Evolutionary conservation across 78 protist genomes (phyloP), one percentile per base, ranked within the genome.

Genomic region (Guillardia theta): DNA sequence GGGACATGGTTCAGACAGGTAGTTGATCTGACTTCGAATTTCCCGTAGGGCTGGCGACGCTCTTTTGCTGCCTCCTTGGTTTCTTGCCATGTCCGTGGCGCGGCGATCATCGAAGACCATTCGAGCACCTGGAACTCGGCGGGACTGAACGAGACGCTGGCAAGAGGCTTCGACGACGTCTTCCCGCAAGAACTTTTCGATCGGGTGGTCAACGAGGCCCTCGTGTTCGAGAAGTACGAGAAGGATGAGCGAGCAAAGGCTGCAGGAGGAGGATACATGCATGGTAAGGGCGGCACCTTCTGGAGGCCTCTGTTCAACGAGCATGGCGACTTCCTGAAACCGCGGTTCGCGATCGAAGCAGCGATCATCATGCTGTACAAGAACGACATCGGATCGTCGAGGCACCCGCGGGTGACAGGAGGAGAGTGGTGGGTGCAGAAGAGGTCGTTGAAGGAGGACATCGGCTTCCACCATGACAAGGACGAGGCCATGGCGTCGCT

Each of bases 341-440:
- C 90, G 9, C 45, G 90, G 15, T 78, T 78, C 9, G 90, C 90
- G 33, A 78, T 78, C 39, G 90, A 78, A 30, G 90, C 90, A 10
- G 90, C 90, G 33, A 78, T 78, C 4, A 45, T 44, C 30, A 15
- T 78, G 50, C 18, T 78, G 37, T 78, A 43, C 44, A 6, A 78
- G 33, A 0, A 0, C 19, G 90, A 78, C 48, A 33, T 70, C 83
- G 83, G 83, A 24, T 24, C 83, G 36, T 36, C 5, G 46, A 24
- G 36, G 83, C 83, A 70, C 83, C 83, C 83, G 6, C 83, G 83
- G 6, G 83, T 70, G 12, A 24, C 83, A 24, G 83, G 83, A 1
- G 83, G 83, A 70, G 83, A 70, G 83, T 70, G 90, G 90, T 78
- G 90, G 90, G 90, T 78, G 45, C 90, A 78, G 48, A 37, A 78